Evolutionary conservation across 306 rosid species (phyloP).

Genomic region (Corylus heterophylla): DNA sequence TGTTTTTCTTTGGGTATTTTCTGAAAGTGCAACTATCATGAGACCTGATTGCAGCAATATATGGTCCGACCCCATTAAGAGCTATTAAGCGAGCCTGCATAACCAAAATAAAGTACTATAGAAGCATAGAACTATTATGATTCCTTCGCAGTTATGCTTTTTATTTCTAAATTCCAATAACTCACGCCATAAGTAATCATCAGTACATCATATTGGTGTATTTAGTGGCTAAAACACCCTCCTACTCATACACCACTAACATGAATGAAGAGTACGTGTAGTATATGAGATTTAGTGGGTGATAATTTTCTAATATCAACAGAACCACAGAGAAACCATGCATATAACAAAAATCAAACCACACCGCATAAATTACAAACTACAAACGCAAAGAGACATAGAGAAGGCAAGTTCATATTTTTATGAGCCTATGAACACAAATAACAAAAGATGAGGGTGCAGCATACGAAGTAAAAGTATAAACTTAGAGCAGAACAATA

Average conservation of each 20-base stretch:
- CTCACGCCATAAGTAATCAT: not conserved
- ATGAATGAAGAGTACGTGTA: not conserved
- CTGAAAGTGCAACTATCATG: constrained; percentile 32
- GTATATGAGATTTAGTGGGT: too few relatives aligned
- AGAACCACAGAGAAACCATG: not conserved
- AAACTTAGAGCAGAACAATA: not conserved
- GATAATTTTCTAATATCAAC: not conserved
- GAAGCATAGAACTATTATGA: not conserved
- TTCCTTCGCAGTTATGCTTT: not conserved
- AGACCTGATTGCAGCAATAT: constrained; percentile 44
- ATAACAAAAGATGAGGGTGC: not conserved
- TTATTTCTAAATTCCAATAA: not conserved
- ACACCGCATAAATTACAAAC: not conserved
- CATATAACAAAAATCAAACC: not conserved
- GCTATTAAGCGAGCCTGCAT: constrained; percentile 51
- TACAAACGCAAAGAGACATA: not conserved
- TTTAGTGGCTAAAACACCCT: not conserved
- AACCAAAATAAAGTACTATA: constrained; percentile 15
- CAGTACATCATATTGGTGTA: not conserved
- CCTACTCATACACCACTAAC: too few relatives aligned
- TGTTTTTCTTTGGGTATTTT: constrained; percentile 43
- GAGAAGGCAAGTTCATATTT: not conserved
- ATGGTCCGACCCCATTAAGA: constrained; percentile 37
- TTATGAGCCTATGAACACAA: not conserved
- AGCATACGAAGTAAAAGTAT: not conserved